A percentile compares a stretch with the other conserved stretches of the same genome.
phyloP scores from a whole-genome alignment of 2,329 filamentous ascomycete genomes.

The Fusarium pseudonygamai region DNA sequence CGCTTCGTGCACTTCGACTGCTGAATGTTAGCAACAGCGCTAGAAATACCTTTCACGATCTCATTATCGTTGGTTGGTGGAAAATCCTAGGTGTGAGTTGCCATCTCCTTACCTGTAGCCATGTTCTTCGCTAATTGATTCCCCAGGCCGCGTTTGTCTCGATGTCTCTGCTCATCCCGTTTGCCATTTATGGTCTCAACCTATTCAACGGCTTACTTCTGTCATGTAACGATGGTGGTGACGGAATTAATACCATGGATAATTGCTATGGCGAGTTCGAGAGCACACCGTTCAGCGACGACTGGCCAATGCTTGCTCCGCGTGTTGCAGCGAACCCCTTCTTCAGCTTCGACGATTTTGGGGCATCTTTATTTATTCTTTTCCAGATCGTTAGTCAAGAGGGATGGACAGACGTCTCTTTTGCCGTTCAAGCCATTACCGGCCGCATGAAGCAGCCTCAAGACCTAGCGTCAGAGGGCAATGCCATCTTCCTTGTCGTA shows the following conservation, averaged over 20 bases:
- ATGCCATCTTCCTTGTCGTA: slow-evolving; percentile 92
- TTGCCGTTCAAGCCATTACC: slow-evolving; percentile 82
- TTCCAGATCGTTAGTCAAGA: slow-evolving; percentile 99
- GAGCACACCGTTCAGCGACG: slow-evolving; percentile 74
- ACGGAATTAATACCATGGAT: slow-evolving; percentile 65
- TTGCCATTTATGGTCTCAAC: slow-evolving; percentile 95
- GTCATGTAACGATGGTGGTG: slow-evolving; percentile 73
- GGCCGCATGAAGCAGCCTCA: slow-evolving; percentile 78
- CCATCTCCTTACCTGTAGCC: not conserved
- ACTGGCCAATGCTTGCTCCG: slow-evolving; percentile 86
- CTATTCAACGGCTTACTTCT: slow-evolving; percentile 87
- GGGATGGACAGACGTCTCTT: slow-evolving; percentile 96
- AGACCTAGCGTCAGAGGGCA: slow-evolving; percentile 76
- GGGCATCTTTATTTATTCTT: slow-evolving; percentile 91
- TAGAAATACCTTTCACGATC: slow-evolving; percentile 93
- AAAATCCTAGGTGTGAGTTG: slow-evolving; percentile 84
- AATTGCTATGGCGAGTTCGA: slow-evolving; percentile 88
- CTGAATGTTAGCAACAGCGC: slow-evolving; percentile 97
- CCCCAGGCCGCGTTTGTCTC: slow-evolving; percentile 85
- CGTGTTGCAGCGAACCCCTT: slow-evolving; percentile 82
- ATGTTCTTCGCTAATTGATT: not conserved
- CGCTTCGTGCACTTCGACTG: slow-evolving; percentile 86
- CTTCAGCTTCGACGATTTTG: slow-evolving; percentile 95
- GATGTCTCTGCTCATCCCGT: slow-evolving; percentile 91
- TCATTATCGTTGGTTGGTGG: slow-evolving; percentile 93